Conservation (phyloP, 306 rosid genomes). For the Prosopis cineraria region DNA sequence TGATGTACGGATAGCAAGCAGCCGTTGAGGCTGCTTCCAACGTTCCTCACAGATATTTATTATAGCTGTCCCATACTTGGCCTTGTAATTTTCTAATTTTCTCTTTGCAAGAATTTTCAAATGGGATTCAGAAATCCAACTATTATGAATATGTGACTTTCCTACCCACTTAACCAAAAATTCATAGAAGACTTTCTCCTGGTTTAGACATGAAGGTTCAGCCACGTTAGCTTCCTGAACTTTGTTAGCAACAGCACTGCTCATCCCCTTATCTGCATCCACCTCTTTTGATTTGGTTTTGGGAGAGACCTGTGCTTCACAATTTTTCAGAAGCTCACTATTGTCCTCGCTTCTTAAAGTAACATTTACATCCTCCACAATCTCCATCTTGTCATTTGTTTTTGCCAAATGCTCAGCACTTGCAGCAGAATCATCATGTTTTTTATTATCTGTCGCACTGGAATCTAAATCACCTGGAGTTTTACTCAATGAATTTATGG, state of each 20-base stretch:
- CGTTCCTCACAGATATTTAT: constrained; percentile 89
- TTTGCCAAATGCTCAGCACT: constrained; percentile 53
- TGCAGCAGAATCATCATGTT: constrained; percentile 53
- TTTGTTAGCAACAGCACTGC: constrained; percentile 51
- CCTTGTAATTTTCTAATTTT: constrained; percentile 97
- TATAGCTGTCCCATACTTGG: constrained; percentile 79
- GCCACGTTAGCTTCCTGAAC: constrained; percentile 52
- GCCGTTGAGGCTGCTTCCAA: constrained; percentile 94
- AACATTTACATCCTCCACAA: constrained; percentile 45
- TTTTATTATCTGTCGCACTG: constrained; percentile 40
- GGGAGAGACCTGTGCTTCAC: constrained; percentile 49
- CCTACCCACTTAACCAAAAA: constrained; percentile 96
- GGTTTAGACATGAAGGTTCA: constrained; percentile 52
- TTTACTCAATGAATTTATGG: constrained; percentile 42
- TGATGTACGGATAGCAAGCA: constrained; percentile 69
- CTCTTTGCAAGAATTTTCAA: constrained; percentile 91
- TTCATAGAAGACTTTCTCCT: constrained; percentile 57
- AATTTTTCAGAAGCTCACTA: constrained; percentile 48
- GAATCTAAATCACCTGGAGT: constrained; percentile 49
- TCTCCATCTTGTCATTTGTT: constrained; percentile 46
- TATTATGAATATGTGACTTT: constrained; percentile 87
- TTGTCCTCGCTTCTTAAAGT: constrained; percentile 45
- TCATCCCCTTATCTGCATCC: constrained; percentile 49
- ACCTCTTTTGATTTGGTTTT: constrained; percentile 50
- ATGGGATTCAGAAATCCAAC: constrained; percentile 93